Base-by-base conservation (phyloP, 768 basidiomycete species). In the Auricularia cornea region DNA sequence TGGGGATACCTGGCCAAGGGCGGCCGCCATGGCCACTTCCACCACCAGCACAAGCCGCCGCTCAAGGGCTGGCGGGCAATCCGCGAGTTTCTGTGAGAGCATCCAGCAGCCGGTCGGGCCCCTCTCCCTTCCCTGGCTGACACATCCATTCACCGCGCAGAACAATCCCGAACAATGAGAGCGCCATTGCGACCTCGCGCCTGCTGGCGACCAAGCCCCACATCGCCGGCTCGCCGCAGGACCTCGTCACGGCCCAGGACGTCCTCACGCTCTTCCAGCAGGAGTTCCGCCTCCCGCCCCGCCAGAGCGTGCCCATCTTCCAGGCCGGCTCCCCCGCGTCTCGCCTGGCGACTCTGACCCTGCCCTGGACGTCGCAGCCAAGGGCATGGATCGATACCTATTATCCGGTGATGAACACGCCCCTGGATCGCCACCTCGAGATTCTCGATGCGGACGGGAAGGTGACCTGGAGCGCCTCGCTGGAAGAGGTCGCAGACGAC, bases 351-450 rank as follows among this genome's bases (percentile, higher is more conserved):
- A 92, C 90, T 0, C 77, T 89, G 18, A 72, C 73, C 23, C 76
- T 84, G 48, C 69, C 74, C 6, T 76, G 76, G 3, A 75, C 81
- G 41, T 74, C 68, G 32, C 73, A 72, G 29, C 88, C 89, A 2
- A 80, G 76, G 0, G 90, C 87, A 63, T 94, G 92, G 92, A 85
- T 93, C 64, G 90, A 93, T 67, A 81, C 82, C 40, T 97, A 98
- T 73, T 96, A 89, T 73, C 94, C 95, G 2, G 79, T 94, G 48
- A 76, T 96, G 77, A 92, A 96, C 73, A 88, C 84, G 0, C 85
- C 91, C 1, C 77, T 88, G 6, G 83, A 88, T 61, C 83, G 85
- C 59, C 82, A 81, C 64, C 74, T 95, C 12, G 81, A 87, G 59
- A 84, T 94, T 26, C 74, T 91, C 52, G 82, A 78, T 26, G 79